Evolutionary conservation across 2,329 filamentous ascomycete species (phyloP), one percentile per base, ranked within the genome.

Genomic region (Tolypocladium pustulatum): DNA sequence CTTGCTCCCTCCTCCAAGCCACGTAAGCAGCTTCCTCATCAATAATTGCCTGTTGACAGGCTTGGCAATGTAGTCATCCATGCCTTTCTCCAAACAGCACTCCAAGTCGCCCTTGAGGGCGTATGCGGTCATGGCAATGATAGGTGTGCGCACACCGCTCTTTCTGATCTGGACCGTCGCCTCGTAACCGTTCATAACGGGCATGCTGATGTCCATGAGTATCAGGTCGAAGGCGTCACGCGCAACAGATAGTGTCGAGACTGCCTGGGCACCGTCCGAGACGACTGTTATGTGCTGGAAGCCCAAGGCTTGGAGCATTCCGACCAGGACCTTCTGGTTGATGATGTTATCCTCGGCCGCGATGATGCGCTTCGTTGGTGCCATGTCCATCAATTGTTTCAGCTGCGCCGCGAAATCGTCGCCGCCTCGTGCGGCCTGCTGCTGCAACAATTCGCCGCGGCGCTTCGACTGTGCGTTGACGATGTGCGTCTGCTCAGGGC

Each of bases 11-110:
- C 30, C n/a, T 20, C 6, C 22, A 27, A 64, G 52, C 61, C 62
- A 64, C 9, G 12, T 56, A 9, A 76, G 53, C 67, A 75, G 56
- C 49, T 62, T 63, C 37, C 60, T 59, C 57, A 63, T 51, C 1
- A 65, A 54, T 27, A 60, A 22, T n/a, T 60, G 59, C 25, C 58
- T 74, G 62, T 80, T 76, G 13, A 83, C 75, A 0, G 81, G 81
- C 62, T 83, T 84, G 2, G 80, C 71, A 15, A 84, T 71, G 61
- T 82, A 83, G 49, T 78, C 81, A 49, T 79, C 76, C 80, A 84
- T 81, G 0, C 81, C 81, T 55, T 76, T 76, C 5, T 76, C 75
- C 34, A 81, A 69, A 61, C 81, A 84, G 12, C 70, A 72, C 53
- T 83, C 81, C 4, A 73, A 75, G 60, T 84, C 81, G 0, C 78